Evolutionary conservation across 2,329 filamentous ascomycete species (phyloP), one percentile per base, ranked within the genome.

Genomic region (Penicillium sp.): DNA sequence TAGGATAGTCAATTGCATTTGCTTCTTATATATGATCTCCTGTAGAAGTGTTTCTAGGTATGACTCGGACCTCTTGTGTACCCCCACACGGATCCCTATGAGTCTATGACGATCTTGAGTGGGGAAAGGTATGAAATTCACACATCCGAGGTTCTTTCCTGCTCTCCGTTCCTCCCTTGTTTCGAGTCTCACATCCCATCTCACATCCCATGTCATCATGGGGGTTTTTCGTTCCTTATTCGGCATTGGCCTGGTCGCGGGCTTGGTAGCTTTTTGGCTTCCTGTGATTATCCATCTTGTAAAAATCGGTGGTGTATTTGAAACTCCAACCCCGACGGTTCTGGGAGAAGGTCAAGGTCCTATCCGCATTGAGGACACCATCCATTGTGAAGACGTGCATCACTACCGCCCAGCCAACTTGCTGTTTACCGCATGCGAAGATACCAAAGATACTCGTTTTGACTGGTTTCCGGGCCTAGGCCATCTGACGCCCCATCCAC

Each of bases 371-470:
- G 68, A 77, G 0, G 80, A 84, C 59, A 87, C 85, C 0, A 67
- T 76, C 3, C 76, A 83, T 16, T 87, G 85, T 64, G 86, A 88
- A 62, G 85, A 88, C 59, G 48, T 88, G 3, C 84, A 88, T 63
- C 78, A 84, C 54, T 80, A 87, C 59, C 66, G 66, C 1, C 68
- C 77, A 0, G 81, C 78, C 16, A 75, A 79, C 0, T 57, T 78
- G 8, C 68, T 88, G 1, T 88, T 85, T 63, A 80, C 83, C 0
- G 84, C 84, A 0, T 88, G 85, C 61, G 79, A 85, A 45, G 81
- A 81, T 35, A 67, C 72, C 1, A 62, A 68, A 4, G 62, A 66
- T 0, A 72, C 72, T 0, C 74, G 84, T 0, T 79, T 79, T 44
- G 63, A 67, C 3, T 86, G 83, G 83, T 86, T 85, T 59, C 85